Percentiles rank a stretch among this genome's conserved stretches.
Evolutionary conservation across 108 stramenopile genomes (phyloP).

Genomic region (Aureococcus anophagefferens): DNA sequence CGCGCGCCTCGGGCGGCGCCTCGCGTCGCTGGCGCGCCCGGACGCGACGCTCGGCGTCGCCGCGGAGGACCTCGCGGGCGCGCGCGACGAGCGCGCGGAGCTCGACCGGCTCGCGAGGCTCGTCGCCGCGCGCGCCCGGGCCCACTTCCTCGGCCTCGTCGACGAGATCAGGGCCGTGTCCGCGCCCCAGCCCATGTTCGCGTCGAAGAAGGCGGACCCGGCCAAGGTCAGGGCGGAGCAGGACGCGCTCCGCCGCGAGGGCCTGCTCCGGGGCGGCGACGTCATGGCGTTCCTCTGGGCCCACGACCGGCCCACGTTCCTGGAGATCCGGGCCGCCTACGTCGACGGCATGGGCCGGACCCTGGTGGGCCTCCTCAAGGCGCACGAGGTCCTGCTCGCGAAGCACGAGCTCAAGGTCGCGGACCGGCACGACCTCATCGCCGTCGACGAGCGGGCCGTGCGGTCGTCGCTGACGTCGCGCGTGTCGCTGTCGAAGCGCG

Average conservation of each 20-base stretch:
- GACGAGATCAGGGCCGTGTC: constrained; percentile 37
- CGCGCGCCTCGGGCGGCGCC: too few relatives aligned
- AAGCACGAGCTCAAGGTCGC: constrained; percentile 76
- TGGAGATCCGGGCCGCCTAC: constrained; percentile 80
- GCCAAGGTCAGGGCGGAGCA: too few relatives aligned
- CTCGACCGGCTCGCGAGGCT: constrained; percentile 12
- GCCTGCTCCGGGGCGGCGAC: constrained; percentile 71
- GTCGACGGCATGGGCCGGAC: constrained; percentile 86
- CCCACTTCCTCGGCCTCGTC: constrained; percentile 68
- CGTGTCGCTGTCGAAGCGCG: constrained; percentile 80
- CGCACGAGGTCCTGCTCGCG: constrained; percentile 83
- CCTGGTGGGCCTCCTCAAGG: constrained; percentile 74
- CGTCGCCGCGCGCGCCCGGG: constrained; percentile 25
- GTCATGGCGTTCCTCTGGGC: constrained; percentile 76
- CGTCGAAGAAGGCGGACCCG: too few relatives aligned
- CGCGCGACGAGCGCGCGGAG: background rate
- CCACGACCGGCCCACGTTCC: constrained; percentile 71
- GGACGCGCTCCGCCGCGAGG: constrained; percentile 87
- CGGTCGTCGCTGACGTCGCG: constrained; percentile 69
- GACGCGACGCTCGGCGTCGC: constrained; percentile 69
- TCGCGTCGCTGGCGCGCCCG: constrained; percentile 77
- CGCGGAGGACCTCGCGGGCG: background rate
- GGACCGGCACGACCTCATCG: constrained; percentile 80
- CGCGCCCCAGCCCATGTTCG: constrained; percentile 84
- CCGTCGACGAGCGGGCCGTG: constrained; percentile 80